Evolutionary conservation across 495 filamentous ascomycete genomes (phyloP).

Genomic region (Trichocladium uniseriatum): DNA sequence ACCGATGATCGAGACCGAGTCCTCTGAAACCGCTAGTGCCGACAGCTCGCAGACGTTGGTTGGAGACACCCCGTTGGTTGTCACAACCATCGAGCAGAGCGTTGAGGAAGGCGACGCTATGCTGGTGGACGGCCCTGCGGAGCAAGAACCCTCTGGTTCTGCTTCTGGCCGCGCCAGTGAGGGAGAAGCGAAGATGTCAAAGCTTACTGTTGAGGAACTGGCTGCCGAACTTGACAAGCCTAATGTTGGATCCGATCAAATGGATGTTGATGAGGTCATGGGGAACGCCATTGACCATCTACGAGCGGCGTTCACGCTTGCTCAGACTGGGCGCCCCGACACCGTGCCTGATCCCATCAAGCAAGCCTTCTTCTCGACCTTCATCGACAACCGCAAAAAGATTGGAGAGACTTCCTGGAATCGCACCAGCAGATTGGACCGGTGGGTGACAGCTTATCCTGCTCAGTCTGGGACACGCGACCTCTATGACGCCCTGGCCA

Average conservation of each 20-base stretch:
- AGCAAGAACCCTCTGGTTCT: not conserved
- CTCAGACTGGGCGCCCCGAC: slow-evolving; percentile 37
- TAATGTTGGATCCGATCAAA: slow-evolving; percentile 46
- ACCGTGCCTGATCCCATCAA: slow-evolving; percentile 61
- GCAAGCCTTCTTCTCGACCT: slow-evolving; percentile 44
- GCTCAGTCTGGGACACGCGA: slow-evolving; percentile 38
- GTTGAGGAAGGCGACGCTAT: not conserved
- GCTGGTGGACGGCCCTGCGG: slow-evolving; percentile 5
- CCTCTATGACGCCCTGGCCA: slow-evolving; percentile 76
- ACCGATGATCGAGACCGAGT: slow-evolving; percentile 6
- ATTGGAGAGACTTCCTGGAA: slow-evolving; percentile 28
- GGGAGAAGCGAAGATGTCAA: slow-evolving; percentile 13
- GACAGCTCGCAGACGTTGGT: slow-evolving; percentile 40
- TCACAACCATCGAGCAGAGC: slow-evolving; percentile 1
- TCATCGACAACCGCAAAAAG: slow-evolving; percentile 37
- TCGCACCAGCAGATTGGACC: slow-evolving; percentile 15
- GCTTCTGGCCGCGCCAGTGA: slow-evolving; percentile 1
- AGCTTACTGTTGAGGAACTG: slow-evolving; percentile 34
- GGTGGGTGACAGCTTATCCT: slow-evolving; percentile 26
- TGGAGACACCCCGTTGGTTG: slow-evolving; percentile 18
- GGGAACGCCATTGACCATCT: slow-evolving; percentile 82
- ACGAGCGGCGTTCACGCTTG: slow-evolving; percentile 73
- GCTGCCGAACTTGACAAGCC: slow-evolving; percentile 34
- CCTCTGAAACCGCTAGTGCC: slow-evolving; percentile 26
- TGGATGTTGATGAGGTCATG: slow-evolving; percentile 94